phyloP scores from a whole-genome alignment of 257 asterid species.

The Phtheirospermum japonicum region DNA sequence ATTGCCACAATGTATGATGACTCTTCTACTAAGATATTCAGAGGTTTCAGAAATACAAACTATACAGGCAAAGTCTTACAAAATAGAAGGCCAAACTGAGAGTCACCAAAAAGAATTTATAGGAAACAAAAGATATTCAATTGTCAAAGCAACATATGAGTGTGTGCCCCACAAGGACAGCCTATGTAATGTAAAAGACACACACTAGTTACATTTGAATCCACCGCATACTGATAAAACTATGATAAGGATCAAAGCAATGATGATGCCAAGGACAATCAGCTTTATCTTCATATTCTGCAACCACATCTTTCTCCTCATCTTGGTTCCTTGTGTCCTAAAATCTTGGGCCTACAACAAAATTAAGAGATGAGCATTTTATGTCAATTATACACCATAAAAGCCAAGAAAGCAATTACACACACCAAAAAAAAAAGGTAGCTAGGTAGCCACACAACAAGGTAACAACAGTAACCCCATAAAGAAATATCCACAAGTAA shows the following conservation, averaged over 20 bases:
- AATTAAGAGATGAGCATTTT: neutral
- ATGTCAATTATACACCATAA: neutral
- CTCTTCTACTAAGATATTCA: slow-evolving; percentile 30
- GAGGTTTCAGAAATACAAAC: slow-evolving; percentile 37
- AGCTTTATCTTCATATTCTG: slow-evolving; percentile 90
- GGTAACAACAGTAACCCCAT: neutral
- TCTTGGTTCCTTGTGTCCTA: slow-evolving; percentile 74
- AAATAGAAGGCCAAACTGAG: slow-evolving; percentile 28
- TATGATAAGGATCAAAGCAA: slow-evolving; percentile 75
- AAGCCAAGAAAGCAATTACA: neutral
- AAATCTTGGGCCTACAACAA: slow-evolving; percentile 77
- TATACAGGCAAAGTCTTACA: slow-evolving; percentile 54
- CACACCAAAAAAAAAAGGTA: neutral
- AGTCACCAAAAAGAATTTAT: slow-evolving; percentile 24
- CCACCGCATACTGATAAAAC: slow-evolving; percentile 74
- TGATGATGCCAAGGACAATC: slow-evolving; percentile 68
- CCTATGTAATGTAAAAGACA: neutral
- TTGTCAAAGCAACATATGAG: slow-evolving; percentile 23
- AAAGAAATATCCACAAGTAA: neutral
- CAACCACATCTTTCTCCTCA: slow-evolving; percentile 88
- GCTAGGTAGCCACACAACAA: neutral
- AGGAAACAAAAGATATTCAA: slow-evolving; percentile 31
- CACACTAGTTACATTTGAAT: slow-evolving; percentile 41
- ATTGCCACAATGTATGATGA: neutral
- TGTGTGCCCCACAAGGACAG: slow-evolving; percentile 19